phyloP scores from a whole-genome alignment of 2,329 filamentous ascomycete species.

The Penicillium corylophilum region DNA sequence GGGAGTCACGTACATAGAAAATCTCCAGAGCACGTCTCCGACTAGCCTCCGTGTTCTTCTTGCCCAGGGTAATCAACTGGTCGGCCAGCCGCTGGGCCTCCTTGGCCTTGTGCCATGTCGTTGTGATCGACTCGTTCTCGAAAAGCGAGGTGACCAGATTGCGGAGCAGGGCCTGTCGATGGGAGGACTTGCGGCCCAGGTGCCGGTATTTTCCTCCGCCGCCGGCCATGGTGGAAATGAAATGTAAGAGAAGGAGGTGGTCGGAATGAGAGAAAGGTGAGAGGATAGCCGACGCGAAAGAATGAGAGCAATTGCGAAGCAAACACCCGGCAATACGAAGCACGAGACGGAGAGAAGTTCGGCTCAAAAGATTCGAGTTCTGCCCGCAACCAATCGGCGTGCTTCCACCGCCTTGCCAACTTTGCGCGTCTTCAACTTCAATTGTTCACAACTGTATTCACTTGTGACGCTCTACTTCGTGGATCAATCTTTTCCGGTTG shows the following conservation, averaged over 20 bases:
- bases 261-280: neutral
- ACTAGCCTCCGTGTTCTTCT: slow-evolving; percentile 84
- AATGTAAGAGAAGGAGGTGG: neutral
- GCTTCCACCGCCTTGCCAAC: slow-evolving; percentile 24
- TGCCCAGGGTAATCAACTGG: slow-evolving; percentile 89
- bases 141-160: slow-evolving; percentile 96
- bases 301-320: slow-evolving; percentile 1
- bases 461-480: neutral
- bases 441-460: neutral
- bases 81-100: slow-evolving; percentile 92
- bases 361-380: slow-evolving; percentile 35
- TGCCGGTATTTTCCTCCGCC: slow-evolving; percentile 85
- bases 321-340: neutral
- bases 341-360: slow-evolving; percentile 4
- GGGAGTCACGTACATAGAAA: slow-evolving; percentile 70
- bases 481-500: neutral
- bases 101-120: slow-evolving; percentile 95
- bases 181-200: slow-evolving; percentile 78
- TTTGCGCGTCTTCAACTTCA: slow-evolving; percentile 19
- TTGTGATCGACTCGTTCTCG: slow-evolving; percentile 87
- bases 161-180: slow-evolving; percentile 87
- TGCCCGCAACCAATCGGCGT: slow-evolving; percentile 36
- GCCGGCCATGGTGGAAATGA: slow-evolving; percentile 67
- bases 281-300: neutral
- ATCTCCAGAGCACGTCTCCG: slow-evolving; percentile 72